Percentiles rank a stretch among this genome's conserved stretches.
phyloP scores from a whole-genome alignment of 2,329 filamentous ascomycete species.

The Zasmidium citrigriseum region DNA sequence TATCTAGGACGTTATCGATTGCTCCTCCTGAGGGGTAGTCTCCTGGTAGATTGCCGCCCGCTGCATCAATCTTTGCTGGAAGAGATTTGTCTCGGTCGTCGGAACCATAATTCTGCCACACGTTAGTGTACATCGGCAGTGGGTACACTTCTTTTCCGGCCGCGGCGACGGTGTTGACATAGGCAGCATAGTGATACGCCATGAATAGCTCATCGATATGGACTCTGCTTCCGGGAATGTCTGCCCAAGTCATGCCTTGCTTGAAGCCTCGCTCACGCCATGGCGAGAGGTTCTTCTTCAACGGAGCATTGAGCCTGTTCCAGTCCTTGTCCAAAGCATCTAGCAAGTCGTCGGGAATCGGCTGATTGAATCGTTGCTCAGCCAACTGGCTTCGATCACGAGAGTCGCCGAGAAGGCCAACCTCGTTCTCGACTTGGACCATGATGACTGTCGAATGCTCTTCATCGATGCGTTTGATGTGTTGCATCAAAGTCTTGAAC shows the following conservation, averaged over 20 bases:
- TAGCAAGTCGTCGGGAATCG: constrained; percentile 41
- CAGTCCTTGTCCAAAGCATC: constrained; percentile 13
- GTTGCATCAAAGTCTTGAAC: constrained; percentile 41
- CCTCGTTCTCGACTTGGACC: constrained; percentile 61
- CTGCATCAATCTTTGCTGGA: constrained; percentile 42
- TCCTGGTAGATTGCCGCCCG: constrained; percentile 43
- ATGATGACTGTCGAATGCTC: constrained; percentile 54
- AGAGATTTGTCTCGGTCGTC: constrained; percentile 36
- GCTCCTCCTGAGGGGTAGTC: constrained; percentile 52
- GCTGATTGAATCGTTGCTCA: constrained; percentile 41
- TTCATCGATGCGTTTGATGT: constrained; percentile 47
- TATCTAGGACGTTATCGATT: constrained; percentile 45
- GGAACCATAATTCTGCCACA: constrained; percentile 48
- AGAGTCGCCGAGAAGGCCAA: constrained; percentile 54
- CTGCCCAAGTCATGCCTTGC: constrained; percentile 37
- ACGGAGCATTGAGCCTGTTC: constrained; percentile 21
- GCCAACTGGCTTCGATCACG: constrained; percentile 48
- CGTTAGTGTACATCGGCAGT: constrained; percentile 49
- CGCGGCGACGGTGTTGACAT: constrained; percentile 43
- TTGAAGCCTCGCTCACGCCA: constrained; percentile 16
- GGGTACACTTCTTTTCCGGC: constrained; percentile 45
- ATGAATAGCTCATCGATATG: constrained; percentile 51
- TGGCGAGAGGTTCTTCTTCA: background rate
- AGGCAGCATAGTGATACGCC: constrained; percentile 48
- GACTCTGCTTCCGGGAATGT: constrained; percentile 42